Percentiles rank a stretch among this genome's conserved stretches.
Conservation (phyloP, 257 asterid species). For the Perilla frutescens region DNA sequence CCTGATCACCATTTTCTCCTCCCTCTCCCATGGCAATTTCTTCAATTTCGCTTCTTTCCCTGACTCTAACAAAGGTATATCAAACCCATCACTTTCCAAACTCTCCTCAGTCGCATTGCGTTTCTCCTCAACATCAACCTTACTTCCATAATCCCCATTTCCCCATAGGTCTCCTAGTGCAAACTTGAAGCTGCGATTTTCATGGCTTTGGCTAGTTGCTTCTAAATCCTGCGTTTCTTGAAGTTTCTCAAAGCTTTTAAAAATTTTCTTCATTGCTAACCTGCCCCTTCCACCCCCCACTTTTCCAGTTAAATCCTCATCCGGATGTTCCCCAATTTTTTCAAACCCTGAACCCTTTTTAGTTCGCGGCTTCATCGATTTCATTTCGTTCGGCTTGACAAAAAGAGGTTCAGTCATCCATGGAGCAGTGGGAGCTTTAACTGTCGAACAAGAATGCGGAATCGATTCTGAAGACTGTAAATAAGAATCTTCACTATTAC, state of each 20-base stretch:
- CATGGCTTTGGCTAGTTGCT: slow-evolving; percentile 33
- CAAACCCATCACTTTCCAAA: slow-evolving; percentile 42
- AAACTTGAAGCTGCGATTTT: slow-evolving; percentile 51
- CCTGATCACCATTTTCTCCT: slow-evolving; percentile 51
- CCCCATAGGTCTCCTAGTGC: slow-evolving; percentile 65
- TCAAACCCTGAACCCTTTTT: slow-evolving; percentile 44
- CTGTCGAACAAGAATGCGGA: slow-evolving; percentile 43
- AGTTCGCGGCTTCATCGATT: slow-evolving; percentile 46
- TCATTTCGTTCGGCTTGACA: slow-evolving; percentile 65
- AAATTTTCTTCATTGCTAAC: slow-evolving; percentile 78
- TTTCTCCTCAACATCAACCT: slow-evolving; percentile 34
- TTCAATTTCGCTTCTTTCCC: slow-evolving; percentile 49
- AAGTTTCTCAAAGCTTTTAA: slow-evolving; percentile 66
- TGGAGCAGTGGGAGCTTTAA: slow-evolving; percentile 89
- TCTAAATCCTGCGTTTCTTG: slow-evolving; percentile 46
- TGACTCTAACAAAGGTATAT: slow-evolving; percentile 39
- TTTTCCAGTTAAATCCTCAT: slow-evolving; percentile 59
- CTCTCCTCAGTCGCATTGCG: slow-evolving; percentile 33
- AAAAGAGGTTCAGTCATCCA: slow-evolving; percentile 86
- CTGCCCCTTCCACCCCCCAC: slow-evolving; percentile 84
- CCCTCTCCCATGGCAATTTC: slow-evolving; percentile 79
- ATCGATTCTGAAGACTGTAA: slow-evolving; percentile 38
- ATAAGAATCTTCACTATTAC: slow-evolving; percentile 32
- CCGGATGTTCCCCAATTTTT: slow-evolving; percentile 42
- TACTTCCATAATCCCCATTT: slow-evolving; percentile 35